Evolutionary conservation across 2,329 filamentous ascomycete genomes (phyloP).

Genomic region (Fusarium nodosum): DNA sequence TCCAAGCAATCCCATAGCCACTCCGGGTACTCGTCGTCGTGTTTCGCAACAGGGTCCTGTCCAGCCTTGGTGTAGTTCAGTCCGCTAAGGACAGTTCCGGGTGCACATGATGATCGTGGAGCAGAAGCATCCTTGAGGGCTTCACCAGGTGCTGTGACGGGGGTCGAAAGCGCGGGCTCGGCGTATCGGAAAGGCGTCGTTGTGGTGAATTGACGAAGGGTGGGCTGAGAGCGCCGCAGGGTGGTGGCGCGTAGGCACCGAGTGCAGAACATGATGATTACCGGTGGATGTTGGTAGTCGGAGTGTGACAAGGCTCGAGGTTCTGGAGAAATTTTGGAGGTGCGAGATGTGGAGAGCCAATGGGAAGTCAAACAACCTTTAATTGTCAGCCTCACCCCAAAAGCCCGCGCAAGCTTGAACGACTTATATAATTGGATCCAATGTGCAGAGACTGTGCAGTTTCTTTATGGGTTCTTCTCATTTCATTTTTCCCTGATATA

Average conservation of each 20-base stretch:
- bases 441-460: conserved; percentile 1
- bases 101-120: conserved; percentile 67
- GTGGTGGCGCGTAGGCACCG: conserved; percentile 64
- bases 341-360: conserved; percentile 47
- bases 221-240: conserved; percentile 50
- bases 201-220: conserved; percentile 59
- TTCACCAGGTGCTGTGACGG: conserved; percentile 52
- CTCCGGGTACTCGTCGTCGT: conserved; percentile 81
- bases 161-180: conserved; percentile 56
- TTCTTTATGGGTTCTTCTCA: conserved; percentile 35
- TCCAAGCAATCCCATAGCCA: conserved; percentile 85
- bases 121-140: conserved; percentile 50
- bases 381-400: conserved; percentile 51
- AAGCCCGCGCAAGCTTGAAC: conserved; percentile 12
- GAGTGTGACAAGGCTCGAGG: conserved; percentile 44
- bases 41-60: conserved; percentile 78
- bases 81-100: conserved; percentile 78
- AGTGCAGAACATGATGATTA: conserved; percentile 58
- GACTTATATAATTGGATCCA: conserved; percentile 8
- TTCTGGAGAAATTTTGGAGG: conserved; percentile 52
- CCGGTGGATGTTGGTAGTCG: conserved; percentile 47
- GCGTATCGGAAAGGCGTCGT: conserved; percentile 55
- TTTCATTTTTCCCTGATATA: conserved; percentile 53
- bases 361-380: conserved; percentile 36
- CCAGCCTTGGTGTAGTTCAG: conserved; percentile 83